Evolutionary conservation across 192 early-diverging fungal genomes (phyloP), one percentile per base, ranked within the genome.

Genomic region (Borealophlyctis nickersoniae): DNA sequence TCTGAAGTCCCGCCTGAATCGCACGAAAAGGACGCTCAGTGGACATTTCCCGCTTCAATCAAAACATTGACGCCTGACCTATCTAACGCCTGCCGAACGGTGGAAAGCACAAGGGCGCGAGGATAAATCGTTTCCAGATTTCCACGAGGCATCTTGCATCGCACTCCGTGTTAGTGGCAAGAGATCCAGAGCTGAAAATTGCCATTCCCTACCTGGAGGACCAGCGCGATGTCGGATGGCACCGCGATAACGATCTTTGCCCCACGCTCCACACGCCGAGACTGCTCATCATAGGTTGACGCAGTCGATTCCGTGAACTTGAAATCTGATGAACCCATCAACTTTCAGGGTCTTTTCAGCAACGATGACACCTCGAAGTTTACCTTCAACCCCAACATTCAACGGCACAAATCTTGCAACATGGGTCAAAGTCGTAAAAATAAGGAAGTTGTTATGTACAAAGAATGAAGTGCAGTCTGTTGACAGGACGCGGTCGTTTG

Each of bases 41-140:
- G 48, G 36, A 65, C 7, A 32, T n/a, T 11, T n/a, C 3, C 4
- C 22, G n/a, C n/a, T n/a, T n/a, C n/a, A n/a, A n/a, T n/a, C n/a
- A n/a, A n/a, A 82, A 62, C 49, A 36, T 27, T n/a, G n/a, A n/a
- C n/a, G n/a, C n/a, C n/a, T n/a, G n/a, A n/a, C n/a, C n/a, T n/a
- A n/a, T 88, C 79, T 23, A 95, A 61, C 5, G 74, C 62, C 23
- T 81, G 77, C 2, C 90, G 80, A 5, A 92, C 86, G 2, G 82
- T 71, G 1, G 88, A 80, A 16, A 97, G 73, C 0, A 96, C 92
- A 62, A 98, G 73, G 4, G 94, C 90, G 3, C 96, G 88, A 1
- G 96, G 96, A 16, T 84, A 77, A 24, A 98, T 81, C 0, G 95
- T 97, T 66, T 98, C 96, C 54, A 97, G 74, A 60, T 98, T 98